Base-by-base conservation (phyloP, 176 grass and related monocot species). In the Phragmites australis region DNA sequence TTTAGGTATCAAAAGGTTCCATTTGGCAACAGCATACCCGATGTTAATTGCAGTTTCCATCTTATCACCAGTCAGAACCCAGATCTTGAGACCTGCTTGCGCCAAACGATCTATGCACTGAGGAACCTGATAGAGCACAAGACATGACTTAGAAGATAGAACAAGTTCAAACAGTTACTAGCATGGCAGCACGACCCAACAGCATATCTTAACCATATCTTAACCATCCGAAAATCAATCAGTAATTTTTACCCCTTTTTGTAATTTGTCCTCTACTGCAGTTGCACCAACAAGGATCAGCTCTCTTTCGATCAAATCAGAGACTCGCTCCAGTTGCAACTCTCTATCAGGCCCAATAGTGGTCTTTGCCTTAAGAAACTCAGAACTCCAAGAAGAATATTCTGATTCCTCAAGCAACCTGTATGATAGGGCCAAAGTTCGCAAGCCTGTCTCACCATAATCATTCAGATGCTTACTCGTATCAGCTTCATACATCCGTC, bases 11-110 rank as follows among this genome's bases (percentile, higher is more conserved):
- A 40, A 83, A 74, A 76, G 48, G 53, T 82, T 68, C 27, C 26
- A 80, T 30, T 32, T 72, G 46, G 34, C 18, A 76, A 85, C 29
- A 58, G 12, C 79, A 74, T 99, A 99, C 93, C 96, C 96, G 53
- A 99, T 95, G 79, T 99, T 99, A 79, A 99, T 95, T 70, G 96
- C 93, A 76, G 96, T 95, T 91, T 99, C 96, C 90, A 99, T 99
- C 84, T 99, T 99, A 88, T 99, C 96, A n/a, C 96, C 96, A 18
- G 94, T 97, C 68, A 97, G 86, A 90, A 97, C 94, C 94, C 94
- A 97, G 39, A 97, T 92, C 71, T 97, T 97, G 23, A 97, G 92
- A 87, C 94, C 94, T 87, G 94, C 94, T 88, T 94, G 92, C 4
- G 94, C 94, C 81, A 97, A 90, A 57, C 91, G 93, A 91, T 99